Evolutionary conservation across 164 flowering plant species (phyloP), one percentile per base, ranked within the genome.

Genomic region (Kalanchoe fedtschenkoi): DNA sequence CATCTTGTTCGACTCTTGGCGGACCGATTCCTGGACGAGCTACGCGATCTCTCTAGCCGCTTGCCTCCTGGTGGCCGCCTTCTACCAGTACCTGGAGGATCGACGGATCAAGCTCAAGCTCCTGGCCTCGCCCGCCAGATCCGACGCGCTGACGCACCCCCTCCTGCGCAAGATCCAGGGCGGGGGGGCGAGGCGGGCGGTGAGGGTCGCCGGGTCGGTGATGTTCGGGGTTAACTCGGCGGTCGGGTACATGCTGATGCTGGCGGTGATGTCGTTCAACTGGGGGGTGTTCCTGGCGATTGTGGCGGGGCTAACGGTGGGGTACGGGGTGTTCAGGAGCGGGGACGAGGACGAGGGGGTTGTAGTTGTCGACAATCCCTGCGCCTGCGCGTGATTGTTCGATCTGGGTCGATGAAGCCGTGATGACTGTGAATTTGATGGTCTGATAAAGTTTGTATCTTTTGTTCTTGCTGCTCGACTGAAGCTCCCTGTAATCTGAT

Each of bases 81-180:
- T 91, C 75, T 89, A 87, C 79, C 96, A 91, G 70, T 91, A 78
- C 79, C 33, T 91, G 71, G 98, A 91, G 65, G 79, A 85, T 34
- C 81, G 74, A 6, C 83, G 95, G 26, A n/a, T 87, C 69, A 72
- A 72, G 6, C 64, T 85, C 65, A 80, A 73, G 69, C 41, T 68
- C 69, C 13, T 65, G 22, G 54, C 69, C 28, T 11, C 70, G 28
- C 2, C 64, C 33, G 28, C 51, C 39, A 32, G 22, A 33, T 69
- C 60, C 17, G 3, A 61, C 44, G 14, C 55, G 19, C 41, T 56
- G 39, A 33, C 63, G 1, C 69, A 70, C 5, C 69, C 69, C 2
- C 68, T 75, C 8, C 34, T 26, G 19, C 7, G 15, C 22, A 68
- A 68, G 21, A n/a, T 54, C 69, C 13, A 37, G 46, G 29, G 55